A percentile compares a stretch with the other conserved stretches of the same genome.
These are phyloP conservation scores for Aspergillus sp. DNA, from an alignment of 2,329 filamentous ascomycete species.

Conservation along the genomic window DNA sequence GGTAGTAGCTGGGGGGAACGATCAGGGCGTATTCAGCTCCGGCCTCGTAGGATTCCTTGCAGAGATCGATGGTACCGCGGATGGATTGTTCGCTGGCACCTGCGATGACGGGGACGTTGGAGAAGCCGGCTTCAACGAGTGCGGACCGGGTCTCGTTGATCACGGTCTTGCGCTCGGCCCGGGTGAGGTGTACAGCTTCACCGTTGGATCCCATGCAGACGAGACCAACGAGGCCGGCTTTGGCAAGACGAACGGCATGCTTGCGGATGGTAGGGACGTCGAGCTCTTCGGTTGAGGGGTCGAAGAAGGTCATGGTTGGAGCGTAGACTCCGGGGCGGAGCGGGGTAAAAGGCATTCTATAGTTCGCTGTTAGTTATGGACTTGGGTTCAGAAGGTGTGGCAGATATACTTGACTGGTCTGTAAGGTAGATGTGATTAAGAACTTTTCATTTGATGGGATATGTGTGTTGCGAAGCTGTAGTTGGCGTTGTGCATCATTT, in stretches of 20 bases:
- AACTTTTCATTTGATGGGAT: neutral
- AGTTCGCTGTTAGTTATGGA: neutral
- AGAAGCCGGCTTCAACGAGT: conserved; percentile 77
- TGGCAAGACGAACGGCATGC: conserved; percentile 75
- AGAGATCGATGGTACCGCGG: conserved; percentile 74
- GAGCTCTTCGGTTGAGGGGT: conserved; percentile 79
- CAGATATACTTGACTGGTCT: neutral
- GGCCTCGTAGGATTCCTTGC: conserved; percentile 64
- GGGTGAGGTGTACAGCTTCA: conserved; percentile 81
- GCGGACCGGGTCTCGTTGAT: conserved; percentile 78
- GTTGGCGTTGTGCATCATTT: neutral
- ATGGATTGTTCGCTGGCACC: conserved; percentile 82
- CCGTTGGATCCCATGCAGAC: conserved; percentile 90
- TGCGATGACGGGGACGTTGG: conserved; percentile 74
- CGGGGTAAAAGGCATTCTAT: conserved; percentile 50
- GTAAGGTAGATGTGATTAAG: neutral
- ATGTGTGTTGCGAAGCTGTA: neutral
- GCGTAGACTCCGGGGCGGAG: conserved; percentile 83
- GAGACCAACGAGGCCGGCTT: conserved; percentile 76
- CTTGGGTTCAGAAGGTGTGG: neutral
- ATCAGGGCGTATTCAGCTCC: conserved; percentile 80
- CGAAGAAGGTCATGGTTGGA: conserved; percentile 89
- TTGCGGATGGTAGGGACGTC: conserved; percentile 77
- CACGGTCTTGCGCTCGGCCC: conserved; percentile 73
- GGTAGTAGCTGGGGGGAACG: conserved; percentile 82